Evolutionary conservation across 805 yeast genomes (phyloP).

Genomic region (Saturnispora sekii): DNA sequence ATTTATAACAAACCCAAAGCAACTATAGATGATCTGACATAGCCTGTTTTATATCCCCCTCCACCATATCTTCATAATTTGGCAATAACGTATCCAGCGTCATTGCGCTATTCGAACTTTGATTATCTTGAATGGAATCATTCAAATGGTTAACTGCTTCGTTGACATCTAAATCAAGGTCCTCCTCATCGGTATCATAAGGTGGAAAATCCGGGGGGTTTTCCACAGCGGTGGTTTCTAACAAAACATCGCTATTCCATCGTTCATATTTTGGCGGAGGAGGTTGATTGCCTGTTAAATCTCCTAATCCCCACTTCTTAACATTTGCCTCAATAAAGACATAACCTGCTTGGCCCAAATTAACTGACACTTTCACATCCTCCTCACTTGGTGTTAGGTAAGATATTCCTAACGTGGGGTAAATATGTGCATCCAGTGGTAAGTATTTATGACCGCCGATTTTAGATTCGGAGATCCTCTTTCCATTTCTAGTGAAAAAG

Average conservation of each 20-base stretch:
- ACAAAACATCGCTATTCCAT: constrained; percentile 64
- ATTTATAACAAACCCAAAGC: neutral
- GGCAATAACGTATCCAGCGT: constrained; percentile 22
- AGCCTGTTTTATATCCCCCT: constrained; percentile 14
- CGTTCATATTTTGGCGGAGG: constrained; percentile 92
- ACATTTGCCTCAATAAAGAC: constrained; percentile 90
- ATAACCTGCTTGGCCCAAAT: constrained; percentile 85
- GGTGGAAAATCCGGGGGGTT: constrained; percentile 50
- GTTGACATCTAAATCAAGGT: constrained; percentile 11
- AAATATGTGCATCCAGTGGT: constrained; percentile 60
- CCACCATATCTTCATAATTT: constrained; percentile 12
- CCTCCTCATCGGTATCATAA: constrained; percentile 23
- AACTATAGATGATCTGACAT: constrained; percentile 7
- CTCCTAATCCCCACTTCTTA: constrained; percentile 94
- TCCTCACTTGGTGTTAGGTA: constrained; percentile 32
- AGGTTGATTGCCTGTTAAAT: constrained; percentile 73
- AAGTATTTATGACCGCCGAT: constrained; percentile 72
- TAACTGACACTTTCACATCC: constrained; percentile 75
- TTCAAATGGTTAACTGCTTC: constrained; percentile 3
- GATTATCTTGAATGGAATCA: neutral
- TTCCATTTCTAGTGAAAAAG: constrained; percentile 92
- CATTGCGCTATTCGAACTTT: constrained; percentile 10
- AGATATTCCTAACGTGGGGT: constrained; percentile 78
- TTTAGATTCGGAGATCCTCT: constrained; percentile 70
- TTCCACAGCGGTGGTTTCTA: constrained; percentile 51